Evolutionary conservation across 1,284 basidiomycete species (phyloP).

Genomic region (Ceratobasidium sp.): DNA sequence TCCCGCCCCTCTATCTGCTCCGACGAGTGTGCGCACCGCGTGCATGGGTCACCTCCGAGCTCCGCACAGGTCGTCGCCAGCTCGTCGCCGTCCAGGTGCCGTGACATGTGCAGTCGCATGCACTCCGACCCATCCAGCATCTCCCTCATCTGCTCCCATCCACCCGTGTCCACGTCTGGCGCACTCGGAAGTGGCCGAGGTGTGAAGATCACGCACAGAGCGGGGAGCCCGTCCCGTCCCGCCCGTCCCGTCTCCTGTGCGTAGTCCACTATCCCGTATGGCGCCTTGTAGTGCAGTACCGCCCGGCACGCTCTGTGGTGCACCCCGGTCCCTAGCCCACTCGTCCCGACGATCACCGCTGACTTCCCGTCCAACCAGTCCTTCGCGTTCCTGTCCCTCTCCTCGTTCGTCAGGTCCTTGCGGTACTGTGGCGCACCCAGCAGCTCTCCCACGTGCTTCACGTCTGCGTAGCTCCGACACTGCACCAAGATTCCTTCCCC

Average conservation of each 20-base stretch:
- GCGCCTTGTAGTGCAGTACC: background rate
- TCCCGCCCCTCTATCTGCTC: no score
- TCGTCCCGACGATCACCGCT: background rate
- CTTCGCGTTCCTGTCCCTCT: background rate
- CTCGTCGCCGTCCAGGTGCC: no score
- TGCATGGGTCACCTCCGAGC: no score
- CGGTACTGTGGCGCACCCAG: no score
- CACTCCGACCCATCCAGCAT: background rate
- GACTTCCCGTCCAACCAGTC: background rate
- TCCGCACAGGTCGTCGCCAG: no score
- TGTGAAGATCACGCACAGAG: background rate
- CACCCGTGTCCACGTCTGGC: background rate
- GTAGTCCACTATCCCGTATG: background rate
- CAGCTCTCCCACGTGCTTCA: no score
- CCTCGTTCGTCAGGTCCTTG: background rate
- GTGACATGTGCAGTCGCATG: background rate
- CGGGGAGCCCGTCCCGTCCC: background rate
- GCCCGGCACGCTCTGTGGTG: background rate
- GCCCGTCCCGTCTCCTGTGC: slow-evolving; percentile 5
- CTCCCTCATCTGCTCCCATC: background rate
- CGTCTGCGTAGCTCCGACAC: no score
- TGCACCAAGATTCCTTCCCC: no score
- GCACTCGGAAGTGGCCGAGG: background rate
- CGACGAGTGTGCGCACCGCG: no score
- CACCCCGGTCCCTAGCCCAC: background rate